phyloP scores from a whole-genome alignment of 176 grass and related monocot genomes.

The Cenchrus fungigraminus region DNA sequence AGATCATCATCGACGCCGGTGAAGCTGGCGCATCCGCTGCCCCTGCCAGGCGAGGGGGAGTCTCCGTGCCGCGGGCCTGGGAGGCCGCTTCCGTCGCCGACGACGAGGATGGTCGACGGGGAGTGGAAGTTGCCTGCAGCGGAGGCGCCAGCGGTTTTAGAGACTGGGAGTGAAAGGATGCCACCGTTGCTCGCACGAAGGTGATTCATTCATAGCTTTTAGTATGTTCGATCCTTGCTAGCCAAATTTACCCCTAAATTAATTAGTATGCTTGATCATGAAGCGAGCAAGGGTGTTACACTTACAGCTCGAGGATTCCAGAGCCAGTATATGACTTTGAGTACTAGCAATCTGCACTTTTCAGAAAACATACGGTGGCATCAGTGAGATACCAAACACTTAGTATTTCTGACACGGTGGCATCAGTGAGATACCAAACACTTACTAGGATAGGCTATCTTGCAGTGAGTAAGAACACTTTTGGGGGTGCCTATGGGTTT shows the following conservation, averaged over 20 bases:
- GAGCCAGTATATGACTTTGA: neutral
- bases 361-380: neutral
- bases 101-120: conserved; percentile 36
- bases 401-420: neutral
- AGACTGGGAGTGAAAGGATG: conserved; percentile 36
- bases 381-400: neutral
- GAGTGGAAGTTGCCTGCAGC: conserved; percentile 16
- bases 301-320: conserved; percentile 10
- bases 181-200: conserved; percentile 35
- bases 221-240: neutral
- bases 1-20: conserved; percentile 69
- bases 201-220: conserved; percentile 23
- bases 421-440: neutral
- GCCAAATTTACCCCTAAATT: neutral
- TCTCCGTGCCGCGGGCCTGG: conserved; percentile 24
- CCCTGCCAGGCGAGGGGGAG: conserved; percentile 46
- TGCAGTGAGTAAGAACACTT: neutral
- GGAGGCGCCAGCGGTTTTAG: conserved; percentile 1
- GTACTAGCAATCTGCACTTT: conserved; percentile 13
- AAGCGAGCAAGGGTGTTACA: neutral
- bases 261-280: neutral
- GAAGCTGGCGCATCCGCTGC: conserved; percentile 49
- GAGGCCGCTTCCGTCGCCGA: conserved; percentile 46
- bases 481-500: conserved; percentile 11
- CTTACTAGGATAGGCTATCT: neutral